Evolutionary conservation across 805 yeast genomes (phyloP).

Genomic region (Hanseniaspora singularis): DNA sequence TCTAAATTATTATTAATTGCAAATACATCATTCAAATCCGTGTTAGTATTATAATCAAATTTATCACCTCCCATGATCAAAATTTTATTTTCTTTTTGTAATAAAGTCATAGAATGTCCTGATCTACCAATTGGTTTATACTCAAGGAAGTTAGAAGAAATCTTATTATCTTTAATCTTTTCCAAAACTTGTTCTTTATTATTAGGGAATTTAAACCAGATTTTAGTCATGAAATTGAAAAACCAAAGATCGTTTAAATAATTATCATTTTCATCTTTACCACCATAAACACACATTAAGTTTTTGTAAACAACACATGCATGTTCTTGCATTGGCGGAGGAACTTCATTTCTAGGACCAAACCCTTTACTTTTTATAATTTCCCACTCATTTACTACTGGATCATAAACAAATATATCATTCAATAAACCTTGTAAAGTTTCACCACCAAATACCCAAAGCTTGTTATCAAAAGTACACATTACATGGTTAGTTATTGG

Average conservation of each 20-base stretch:
- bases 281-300: constrained; percentile 76
- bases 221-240: constrained; percentile 58
- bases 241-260: constrained; percentile 56
- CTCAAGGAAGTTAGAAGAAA: constrained; percentile 12
- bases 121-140: constrained; percentile 64
- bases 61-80: constrained; percentile 88
- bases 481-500: constrained; percentile 86
- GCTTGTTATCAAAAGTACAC: constrained; percentile 62
- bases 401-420: constrained; percentile 74
- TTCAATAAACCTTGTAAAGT: constrained; percentile 58
- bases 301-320: constrained; percentile 70
- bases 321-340: constrained; percentile 86
- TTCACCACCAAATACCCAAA: constrained; percentile 89
- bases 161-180: constrained; percentile 23
- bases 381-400: constrained; percentile 55
- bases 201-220: constrained; percentile 56
- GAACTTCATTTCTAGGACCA: constrained; percentile 43
- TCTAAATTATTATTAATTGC: constrained; percentile 24
- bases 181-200: constrained; percentile 21
- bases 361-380: too few species aligned
- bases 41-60: constrained; percentile 37
- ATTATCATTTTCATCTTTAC: constrained; percentile 63
- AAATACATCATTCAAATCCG: constrained; percentile 12
- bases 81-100: constrained; percentile 48
- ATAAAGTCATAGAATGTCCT: constrained; percentile 76